Evolutionary conservation across 2,329 filamentous ascomycete genomes (phyloP), one percentile per base, ranked within the genome.

Genomic region (Didymella sp.): DNA sequence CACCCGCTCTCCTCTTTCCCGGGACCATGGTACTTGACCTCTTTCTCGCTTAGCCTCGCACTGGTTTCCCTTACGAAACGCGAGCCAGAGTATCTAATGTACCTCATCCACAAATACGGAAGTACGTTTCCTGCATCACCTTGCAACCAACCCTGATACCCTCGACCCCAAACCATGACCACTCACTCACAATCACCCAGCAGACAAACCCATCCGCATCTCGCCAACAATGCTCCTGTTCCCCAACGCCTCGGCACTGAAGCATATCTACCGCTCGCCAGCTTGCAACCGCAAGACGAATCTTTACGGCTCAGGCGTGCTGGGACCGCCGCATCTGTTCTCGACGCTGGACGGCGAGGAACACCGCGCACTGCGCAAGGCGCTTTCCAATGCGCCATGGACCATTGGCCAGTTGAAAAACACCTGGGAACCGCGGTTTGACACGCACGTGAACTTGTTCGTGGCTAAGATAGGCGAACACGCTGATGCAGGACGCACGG

Each of bases 201-300:
- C 62, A 22, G 68, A 75, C 2, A 59, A 42, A 15, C 76, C 75
- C 17, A 76, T 78, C 54, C 75, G 76, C 42, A 76, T 78, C 33
- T 66, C 73, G 1, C 77, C 77, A 0, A 75, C 66, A 3, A 66
- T 76, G 62, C 66, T 79, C 1, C 54, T 79, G 21, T 78, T 78
- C 45, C 72, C 73, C 12, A 64, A 73, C 3, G 73, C 49, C n/a
- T 52, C 73, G 2, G 62, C 77, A 0, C 54, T 78, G 13, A 76
- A 73, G 51, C 72, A 77, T 25, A 79, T 80, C 45, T 79, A 79
- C 63, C 74, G 76, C 70, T 73, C 76, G 27, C 65, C 72, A 2
- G 67, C 69, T 22, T 74, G 68, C 38, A 78, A 80, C 54, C 58
- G 61, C 13, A 79, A 78, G 47, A 55, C 64, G 1, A 58, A 61